Evolutionary conservation across 108 stramenopile genomes (phyloP).

Genomic region (Stephanodiscus triporus): DNA sequence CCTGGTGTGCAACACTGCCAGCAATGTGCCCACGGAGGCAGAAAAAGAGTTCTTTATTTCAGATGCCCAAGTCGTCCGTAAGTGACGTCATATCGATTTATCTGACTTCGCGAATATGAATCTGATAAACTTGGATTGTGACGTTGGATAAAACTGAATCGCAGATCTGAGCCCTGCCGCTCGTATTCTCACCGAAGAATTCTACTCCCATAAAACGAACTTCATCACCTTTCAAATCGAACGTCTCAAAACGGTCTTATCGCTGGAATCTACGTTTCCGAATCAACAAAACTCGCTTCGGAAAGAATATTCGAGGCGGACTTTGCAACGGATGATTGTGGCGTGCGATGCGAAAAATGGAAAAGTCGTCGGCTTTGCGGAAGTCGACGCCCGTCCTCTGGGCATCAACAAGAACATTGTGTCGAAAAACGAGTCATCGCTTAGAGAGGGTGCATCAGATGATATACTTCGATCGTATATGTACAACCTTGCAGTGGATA

Average conservation of each 20-base stretch:
- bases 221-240: conserved; percentile 72
- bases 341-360: conserved; percentile 56
- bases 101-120: not conserved
- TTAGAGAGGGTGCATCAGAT: conserved; percentile 1
- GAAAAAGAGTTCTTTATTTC: conserved; percentile 35
- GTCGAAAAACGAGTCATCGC: conserved; percentile 3
- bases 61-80: conserved; percentile 48
- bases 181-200: conserved; percentile 69
- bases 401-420: conserved; percentile 8
- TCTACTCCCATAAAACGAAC: conserved; percentile 63
- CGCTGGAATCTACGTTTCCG: conserved; percentile 64
- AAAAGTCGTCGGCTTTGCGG: conserved; percentile 62
- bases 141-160: not conserved
- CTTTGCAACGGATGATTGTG: conserved; percentile 64
- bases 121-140: not conserved
- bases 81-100: conserved; percentile 16
- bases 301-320: not conserved
- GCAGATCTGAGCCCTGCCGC: conserved; percentile 61
- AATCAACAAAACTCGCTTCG: conserved; percentile 18
- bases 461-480: conserved; percentile 62
- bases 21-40: not conserved
- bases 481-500: conserved; percentile 79
- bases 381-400: conserved; percentile 59
- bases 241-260: conserved; percentile 58
- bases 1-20: not conserved